These are phyloP conservation scores for Linanthus parryae DNA, from an alignment of 148 eudicot species.

Conservation along the genomic window DNA sequence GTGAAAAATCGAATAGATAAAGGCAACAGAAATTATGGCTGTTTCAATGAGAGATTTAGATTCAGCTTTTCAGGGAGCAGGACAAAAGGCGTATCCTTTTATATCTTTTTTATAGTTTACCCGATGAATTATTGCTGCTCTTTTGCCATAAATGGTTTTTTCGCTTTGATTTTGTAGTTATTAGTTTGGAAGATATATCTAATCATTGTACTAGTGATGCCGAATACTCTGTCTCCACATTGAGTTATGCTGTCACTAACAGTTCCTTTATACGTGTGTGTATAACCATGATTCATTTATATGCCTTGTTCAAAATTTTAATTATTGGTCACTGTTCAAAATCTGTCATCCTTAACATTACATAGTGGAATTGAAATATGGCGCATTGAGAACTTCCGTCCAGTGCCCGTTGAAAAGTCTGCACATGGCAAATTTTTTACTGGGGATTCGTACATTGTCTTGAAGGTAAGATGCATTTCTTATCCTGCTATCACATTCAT, in stretches of 20 bases:
- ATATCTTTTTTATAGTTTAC: too few species aligned
- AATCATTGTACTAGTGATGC: neutral
- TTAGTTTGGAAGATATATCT: neutral
- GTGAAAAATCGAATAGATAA: slow-evolving; percentile 7
- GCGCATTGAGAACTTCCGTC: slow-evolving; percentile 77
- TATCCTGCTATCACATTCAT: too few species aligned
- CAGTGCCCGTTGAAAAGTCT: slow-evolving; percentile 59
- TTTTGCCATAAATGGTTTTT: neutral
- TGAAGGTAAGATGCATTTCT: too few species aligned
- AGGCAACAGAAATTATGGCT: slow-evolving; percentile 42
- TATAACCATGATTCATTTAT: neutral
- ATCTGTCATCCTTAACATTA: slow-evolving; percentile 36
- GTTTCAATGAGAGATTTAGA: slow-evolving; percentile 86
- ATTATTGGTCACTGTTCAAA: neutral
- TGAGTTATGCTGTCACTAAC: neutral
- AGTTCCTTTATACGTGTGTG: neutral
- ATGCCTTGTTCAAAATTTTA: slow-evolving; percentile 3
- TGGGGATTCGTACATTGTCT: slow-evolving; percentile 75
- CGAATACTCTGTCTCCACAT: neutral
- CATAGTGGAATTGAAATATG: slow-evolving; percentile 88
- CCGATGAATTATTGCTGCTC: neutral
- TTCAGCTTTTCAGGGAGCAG: slow-evolving; percentile 88
- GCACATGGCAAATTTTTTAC: slow-evolving; percentile 78
- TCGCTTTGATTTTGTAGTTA: neutral
- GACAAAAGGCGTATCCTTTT: slow-evolving; percentile 99